phyloP scores from a whole-genome alignment of 768 basidiomycete species.

The Collybia nuda region DNA sequence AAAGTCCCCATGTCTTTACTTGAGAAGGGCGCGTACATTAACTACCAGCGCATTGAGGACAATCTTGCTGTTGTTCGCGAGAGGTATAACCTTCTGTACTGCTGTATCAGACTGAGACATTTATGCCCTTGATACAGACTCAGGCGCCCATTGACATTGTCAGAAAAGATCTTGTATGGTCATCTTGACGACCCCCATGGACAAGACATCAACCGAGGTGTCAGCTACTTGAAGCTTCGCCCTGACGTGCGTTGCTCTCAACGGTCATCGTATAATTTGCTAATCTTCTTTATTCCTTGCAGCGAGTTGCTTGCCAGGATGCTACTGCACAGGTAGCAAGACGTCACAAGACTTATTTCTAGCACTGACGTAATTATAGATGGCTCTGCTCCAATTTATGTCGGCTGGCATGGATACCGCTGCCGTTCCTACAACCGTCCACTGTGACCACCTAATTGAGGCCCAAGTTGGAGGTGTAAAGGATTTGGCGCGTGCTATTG shows the following conservation, averaged over 20 bases:
- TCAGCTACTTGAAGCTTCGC: conserved; percentile 94
- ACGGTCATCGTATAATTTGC: not conserved
- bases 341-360: conserved; percentile 11
- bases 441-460: conserved; percentile 99
- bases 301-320: conserved; percentile 92
- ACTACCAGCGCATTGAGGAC: conserved; percentile 98
- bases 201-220: conserved; percentile 89
- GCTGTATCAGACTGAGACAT: not conserved
- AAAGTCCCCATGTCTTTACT: conserved; percentile 88
- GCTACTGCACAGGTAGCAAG: conserved; percentile 74
- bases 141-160: conserved; percentile 86
- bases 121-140: conserved; percentile 47
- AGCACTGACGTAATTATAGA: conserved; percentile 55
- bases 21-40: conserved; percentile 82
- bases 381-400: conserved; percentile 99
- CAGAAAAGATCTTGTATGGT: conserved; percentile 97
- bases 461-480: conserved; percentile 92
- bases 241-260: conserved; percentile 76
- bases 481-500: conserved; percentile 89
- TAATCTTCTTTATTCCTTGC: conserved; percentile 9
- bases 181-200: conserved; percentile 93
- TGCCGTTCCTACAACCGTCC: conserved; percentile 97
- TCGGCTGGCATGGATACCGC: conserved; percentile 98
- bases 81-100: conserved; percentile 48
- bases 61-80: conserved; percentile 87